Conservation (phyloP, 768 basidiomycete species). For the Tricholoma saponaceum region DNA sequence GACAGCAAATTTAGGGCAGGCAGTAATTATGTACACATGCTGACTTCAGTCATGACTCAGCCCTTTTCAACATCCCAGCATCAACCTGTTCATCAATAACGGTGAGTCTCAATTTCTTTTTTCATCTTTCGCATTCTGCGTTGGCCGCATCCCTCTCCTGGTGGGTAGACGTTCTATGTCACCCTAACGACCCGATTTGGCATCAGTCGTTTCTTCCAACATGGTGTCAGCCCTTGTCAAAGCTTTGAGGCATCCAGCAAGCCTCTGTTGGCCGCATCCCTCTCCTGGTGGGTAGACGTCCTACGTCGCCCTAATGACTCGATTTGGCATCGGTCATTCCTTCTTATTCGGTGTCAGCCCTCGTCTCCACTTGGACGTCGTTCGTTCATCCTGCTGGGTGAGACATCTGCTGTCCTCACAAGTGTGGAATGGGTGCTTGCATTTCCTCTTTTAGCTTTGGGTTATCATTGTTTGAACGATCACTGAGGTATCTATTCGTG, state of each 20-base stretch:
- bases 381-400: neutral
- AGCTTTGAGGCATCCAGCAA: neutral
- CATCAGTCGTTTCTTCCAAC: neutral
- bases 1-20: no score
- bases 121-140: neutral
- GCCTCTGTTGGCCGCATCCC: no score
- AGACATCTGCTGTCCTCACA: neutral
- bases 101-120: neutral
- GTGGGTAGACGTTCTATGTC: neutral
- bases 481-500: neutral
- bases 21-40: no score
- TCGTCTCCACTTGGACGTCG: neutral
- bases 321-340: neutral
- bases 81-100: neutral
- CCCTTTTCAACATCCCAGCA: neutral
- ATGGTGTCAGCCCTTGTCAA: neutral
- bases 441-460: neutral
- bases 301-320: no score
- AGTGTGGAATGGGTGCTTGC: neutral
- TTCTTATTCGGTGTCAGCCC: neutral
- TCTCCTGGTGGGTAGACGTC: no score
- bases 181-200: neutral
- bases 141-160: neutral
- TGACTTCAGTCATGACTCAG: neutral
- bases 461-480: neutral